A percentile compares a stretch with the other conserved stretches of the same genome.
These are phyloP conservation scores for Teunomyces funiuensis DNA, from an alignment of 805 yeast genomes.

Conservation along the genomic window DNA sequence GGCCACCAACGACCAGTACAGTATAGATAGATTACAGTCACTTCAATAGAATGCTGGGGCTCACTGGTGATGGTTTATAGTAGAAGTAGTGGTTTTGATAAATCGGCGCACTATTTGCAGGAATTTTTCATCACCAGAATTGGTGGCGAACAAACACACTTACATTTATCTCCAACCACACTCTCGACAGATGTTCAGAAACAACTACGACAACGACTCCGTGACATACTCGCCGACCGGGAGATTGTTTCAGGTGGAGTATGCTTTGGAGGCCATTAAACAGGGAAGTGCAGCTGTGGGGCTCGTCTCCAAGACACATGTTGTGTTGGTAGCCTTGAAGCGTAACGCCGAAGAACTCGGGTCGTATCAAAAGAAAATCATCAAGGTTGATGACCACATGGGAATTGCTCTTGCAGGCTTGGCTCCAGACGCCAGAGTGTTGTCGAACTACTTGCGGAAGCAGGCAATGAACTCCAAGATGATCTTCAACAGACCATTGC, in stretches of 20 bases:
- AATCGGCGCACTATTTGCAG: conserved; percentile 2
- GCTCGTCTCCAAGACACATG: conserved; percentile 78
- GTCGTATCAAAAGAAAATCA: conserved; percentile 91
- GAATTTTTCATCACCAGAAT: conserved; percentile 2
- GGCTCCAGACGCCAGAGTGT: conserved; percentile 96
- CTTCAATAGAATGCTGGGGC: conserved; percentile 1
- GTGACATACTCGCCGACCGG: conserved; percentile 97
- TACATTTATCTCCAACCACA: background rate
- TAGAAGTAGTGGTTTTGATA: too few species aligned
- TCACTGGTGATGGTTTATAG: too few species aligned
- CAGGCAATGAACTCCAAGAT: conserved; percentile 87
- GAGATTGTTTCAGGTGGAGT: conserved; percentile 83
- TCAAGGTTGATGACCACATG: conserved; percentile 88
- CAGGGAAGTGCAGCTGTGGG: conserved; percentile 99
- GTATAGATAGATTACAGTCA: conserved; percentile 29
- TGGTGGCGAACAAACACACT: conserved; percentile 5
- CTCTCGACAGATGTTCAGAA: conserved; percentile 67
- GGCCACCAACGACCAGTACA: conserved; percentile 35
- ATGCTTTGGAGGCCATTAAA: conserved; percentile 92
- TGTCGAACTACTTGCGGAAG: conserved; percentile 84
- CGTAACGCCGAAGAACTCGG: conserved; percentile 97
- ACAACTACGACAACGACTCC: conserved; percentile 97
- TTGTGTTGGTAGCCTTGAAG: conserved; percentile 89
- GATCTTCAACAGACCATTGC: conserved; percentile 82
- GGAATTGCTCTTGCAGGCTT: conserved; percentile 96